These are phyloP conservation scores for Coprinopsis sp. DNA, from an alignment of 768 basidiomycete species.

Conservation along the genomic window DNA sequence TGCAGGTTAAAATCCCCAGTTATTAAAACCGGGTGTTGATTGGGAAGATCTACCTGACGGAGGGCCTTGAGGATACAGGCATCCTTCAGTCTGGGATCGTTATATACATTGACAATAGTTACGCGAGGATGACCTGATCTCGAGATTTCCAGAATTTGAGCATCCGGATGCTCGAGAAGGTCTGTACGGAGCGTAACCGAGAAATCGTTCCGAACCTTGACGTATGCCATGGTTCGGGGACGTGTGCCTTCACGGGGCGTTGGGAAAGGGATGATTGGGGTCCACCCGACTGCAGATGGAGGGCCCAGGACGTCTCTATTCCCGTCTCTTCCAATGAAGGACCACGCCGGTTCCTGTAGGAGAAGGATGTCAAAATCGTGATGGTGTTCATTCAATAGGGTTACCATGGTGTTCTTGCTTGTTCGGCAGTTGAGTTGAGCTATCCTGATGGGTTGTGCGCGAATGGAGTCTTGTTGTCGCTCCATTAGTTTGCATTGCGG, in stretches of 20 bases:
- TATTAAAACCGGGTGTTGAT: constrained; percentile 15
- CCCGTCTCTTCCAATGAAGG: constrained; percentile 12
- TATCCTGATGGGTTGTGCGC: background rate
- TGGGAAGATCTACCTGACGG: constrained; percentile 1
- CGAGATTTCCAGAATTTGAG: constrained; percentile 19
- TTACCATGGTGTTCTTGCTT: constrained; percentile 8
- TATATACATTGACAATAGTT: constrained; percentile 23
- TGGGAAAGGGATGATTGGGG: constrained; percentile 7
- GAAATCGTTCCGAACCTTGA: constrained; percentile 14
- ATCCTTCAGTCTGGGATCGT: constrained; percentile 11
- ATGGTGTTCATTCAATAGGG: constrained; percentile 15
- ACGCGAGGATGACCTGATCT: constrained; percentile 13
- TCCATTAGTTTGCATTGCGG: constrained; percentile 5
- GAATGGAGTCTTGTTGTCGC: background rate
- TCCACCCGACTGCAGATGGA: constrained; percentile 13
- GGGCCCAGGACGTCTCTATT: constrained; percentile 11
- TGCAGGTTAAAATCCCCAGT: constrained; percentile 24
- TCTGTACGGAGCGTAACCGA: constrained; percentile 20
- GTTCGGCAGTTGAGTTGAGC: constrained; percentile 17
- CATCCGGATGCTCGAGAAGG: constrained; percentile 18
- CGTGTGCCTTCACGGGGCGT: background rate
- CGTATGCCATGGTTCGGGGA: constrained; percentile 18
- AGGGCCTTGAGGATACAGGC: constrained; percentile 8
- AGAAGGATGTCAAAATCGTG: constrained; percentile 20
- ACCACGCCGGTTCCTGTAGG: constrained; percentile 23